Base-by-base conservation (phyloP, 1,284 basidiomycete species). In the Heterobasidion annosum region DNA sequence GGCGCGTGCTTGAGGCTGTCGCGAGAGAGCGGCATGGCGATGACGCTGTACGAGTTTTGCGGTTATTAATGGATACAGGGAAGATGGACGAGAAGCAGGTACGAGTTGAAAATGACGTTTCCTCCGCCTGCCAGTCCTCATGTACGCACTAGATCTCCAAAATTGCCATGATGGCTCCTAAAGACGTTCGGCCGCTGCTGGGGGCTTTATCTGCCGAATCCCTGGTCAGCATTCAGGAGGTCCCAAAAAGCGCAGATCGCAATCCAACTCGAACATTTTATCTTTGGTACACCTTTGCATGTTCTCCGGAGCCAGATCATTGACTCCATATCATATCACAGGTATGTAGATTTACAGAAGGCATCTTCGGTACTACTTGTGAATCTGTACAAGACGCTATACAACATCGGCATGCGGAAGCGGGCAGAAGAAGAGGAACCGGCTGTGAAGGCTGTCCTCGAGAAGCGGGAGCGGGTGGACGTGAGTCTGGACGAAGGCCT, bases 21-120 rank as follows among this genome's bases (percentile, higher is more conserved):
- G 82, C 95, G 40, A 75, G 86, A 61, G 90, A 95, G 62, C 82
- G 87, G 60, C 86, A 94, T 65, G 94, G 94, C n/a, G 76, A 85
- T 15, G 83, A 86, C 46, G 94, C 91, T 12, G 85, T 94, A 2
- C 78, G 95, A 40, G 86, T 98, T 52, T 73, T 98, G 58, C 79
- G 88, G 51, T 75, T 98, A 18, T 70, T 99, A 34, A 70, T 91
- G 51, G 83, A 88, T 54, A 86, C 85, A n/a, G 93, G 92, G n/a
- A 97, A 97, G 70, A 85, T 96, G 74, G 92, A 95, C 58, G 96
- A 98, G 69, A 95, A 96, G 66, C 92, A 94, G 74, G 92, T 91
- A 56, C 56, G 79, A 49, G 9, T 51, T 34, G 37, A 8, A 47
- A 45, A 13, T 15, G 34, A 13, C 34, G 4, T 19, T 4, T 46